Percentiles rank a stretch among this genome's conserved stretches.
These are phyloP conservation scores for Rhytidiadelphus loreus DNA, from an alignment of 225 moss, liverwort and hornwort genomes.

Conservation along the genomic window DNA sequence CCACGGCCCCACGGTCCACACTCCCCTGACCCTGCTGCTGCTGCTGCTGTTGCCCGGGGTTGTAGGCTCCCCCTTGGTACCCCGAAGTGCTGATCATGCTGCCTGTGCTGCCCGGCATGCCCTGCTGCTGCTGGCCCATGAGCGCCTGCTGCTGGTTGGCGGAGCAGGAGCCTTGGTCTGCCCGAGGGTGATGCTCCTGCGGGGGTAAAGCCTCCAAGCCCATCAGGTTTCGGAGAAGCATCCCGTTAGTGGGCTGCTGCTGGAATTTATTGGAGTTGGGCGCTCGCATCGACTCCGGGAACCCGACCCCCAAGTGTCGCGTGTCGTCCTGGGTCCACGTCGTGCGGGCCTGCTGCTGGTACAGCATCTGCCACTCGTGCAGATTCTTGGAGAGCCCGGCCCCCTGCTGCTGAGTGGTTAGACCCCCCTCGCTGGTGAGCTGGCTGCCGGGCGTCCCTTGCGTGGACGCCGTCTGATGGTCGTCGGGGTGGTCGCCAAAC, in stretches of 20 bases:
- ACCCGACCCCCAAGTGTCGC: constrained; percentile 17
- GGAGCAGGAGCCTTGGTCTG: constrained; percentile 41
- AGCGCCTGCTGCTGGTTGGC: constrained; percentile 64
- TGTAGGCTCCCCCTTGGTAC: constrained; percentile 10
- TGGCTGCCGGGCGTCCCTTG: constrained; percentile 52
- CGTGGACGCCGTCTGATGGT: constrained; percentile 49
- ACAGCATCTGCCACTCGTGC: constrained; percentile 95
- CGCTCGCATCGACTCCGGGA: constrained; percentile 40
- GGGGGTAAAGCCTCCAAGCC: constrained; percentile 44
- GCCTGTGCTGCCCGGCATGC: constrained; percentile 46
- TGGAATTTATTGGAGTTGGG: constrained; percentile 24
- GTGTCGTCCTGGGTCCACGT: constrained; percentile 39
- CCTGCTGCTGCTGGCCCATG: constrained; percentile 38
- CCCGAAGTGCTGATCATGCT: constrained; percentile 46
- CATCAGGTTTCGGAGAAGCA: constrained; percentile 79
- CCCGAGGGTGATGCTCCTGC: constrained; percentile 19
- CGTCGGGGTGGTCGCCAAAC: constrained; percentile 21
- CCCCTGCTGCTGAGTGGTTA: constrained; percentile 3
- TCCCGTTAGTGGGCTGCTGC: constrained; percentile 41
- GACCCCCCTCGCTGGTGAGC: constrained; percentile 39
- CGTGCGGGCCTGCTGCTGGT: constrained; percentile 48
- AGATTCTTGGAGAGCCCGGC: constrained; percentile 50
- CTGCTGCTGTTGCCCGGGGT: constrained; percentile 4
- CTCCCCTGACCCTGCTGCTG: constrained; percentile 14
- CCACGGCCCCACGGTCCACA: constrained; percentile 37